Base-by-base conservation (phyloP, 805 yeast genomes). In the Clavispora asparagi region DNA sequence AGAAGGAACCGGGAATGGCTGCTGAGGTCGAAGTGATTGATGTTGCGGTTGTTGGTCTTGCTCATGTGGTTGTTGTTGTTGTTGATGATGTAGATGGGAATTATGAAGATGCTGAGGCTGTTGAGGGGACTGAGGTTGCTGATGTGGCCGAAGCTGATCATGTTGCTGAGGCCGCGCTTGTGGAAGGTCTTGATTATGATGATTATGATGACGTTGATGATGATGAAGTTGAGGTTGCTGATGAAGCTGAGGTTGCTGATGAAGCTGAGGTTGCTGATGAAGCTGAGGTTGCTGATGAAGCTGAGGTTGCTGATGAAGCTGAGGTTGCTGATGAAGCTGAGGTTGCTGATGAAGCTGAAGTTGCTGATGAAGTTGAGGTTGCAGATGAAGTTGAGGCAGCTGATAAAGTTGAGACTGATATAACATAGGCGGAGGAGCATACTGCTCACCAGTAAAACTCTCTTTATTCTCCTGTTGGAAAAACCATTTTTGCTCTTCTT, bases 41-140 rank as follows among this genome's bases (percentile, higher is more conserved):
- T 28, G 27, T 23, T 32, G 19, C 5, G 19, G 36, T 12, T 14
- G 19, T 8, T 23, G 23, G 11, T 11, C 32, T n/a, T 4, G 17
- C 27, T 19, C 37, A 10, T 10, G 52, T 49, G 7, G 48, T 46
- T 4, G 23, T 33, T 23, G 25, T 7, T 13, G 35, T 14, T 31
- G 17, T n/a, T 7, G 17, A n/a, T 31, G 11, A 42, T 40, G 12
- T 44, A 14, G 4, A 30, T 7, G 10, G 31, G 46, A 25, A 36
- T 41, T 4, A 39, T 41, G 39, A 23, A 11, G 25, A 14, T 40
- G 14, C 41, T 31, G 9, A 49, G 36, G n/a, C n/a, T n/a, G n/a
- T n/a, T n/a, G n/a, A n/a, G n/a, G n/a, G n/a, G n/a, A n/a, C 41
- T 31, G 9, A 49, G 36, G 16, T 38, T 30, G 26, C 40, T 47